Evolutionary conservation across 345 rosid species (phyloP).

Genomic region (Gossypium stocksii): DNA sequence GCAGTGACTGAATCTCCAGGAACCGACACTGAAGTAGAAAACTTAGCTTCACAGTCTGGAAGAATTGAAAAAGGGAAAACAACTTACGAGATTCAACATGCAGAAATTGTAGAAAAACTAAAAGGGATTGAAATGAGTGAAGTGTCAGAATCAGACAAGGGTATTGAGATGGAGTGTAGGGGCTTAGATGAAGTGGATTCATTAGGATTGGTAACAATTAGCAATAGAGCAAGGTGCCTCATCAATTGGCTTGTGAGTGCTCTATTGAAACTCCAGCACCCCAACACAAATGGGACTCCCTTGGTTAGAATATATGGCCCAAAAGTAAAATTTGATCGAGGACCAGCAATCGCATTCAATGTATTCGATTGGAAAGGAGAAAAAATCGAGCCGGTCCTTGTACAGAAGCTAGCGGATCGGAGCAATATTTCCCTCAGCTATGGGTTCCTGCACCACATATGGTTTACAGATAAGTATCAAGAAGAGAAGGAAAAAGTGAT

Average conservation of each 20-base stretch:
- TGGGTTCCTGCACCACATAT: slow-evolving; percentile 60
- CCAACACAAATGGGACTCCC: slow-evolving; percentile 41
- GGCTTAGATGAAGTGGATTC: slow-evolving; percentile 79
- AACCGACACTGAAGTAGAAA: slow-evolving; percentile 28
- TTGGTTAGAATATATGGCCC: slow-evolving; percentile 83
- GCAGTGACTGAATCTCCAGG: slow-evolving; percentile 35
- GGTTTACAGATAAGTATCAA: slow-evolving; percentile 55
- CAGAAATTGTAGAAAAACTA: slow-evolving; percentile 23
- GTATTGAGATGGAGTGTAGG: slow-evolving; percentile 33
- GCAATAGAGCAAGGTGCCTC: slow-evolving; percentile 73
- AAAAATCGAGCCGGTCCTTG: slow-evolving; percentile 67
- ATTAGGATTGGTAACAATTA: slow-evolving; percentile 53
- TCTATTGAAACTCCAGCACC: slow-evolving; percentile 71
- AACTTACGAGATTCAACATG: slow-evolving; percentile 24
- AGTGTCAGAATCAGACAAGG: slow-evolving; percentile 18
- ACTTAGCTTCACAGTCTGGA: slow-evolving; percentile 17
- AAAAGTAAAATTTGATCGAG: slow-evolving; percentile 71
- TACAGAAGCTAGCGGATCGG: slow-evolving; percentile 86
- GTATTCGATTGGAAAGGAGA: slow-evolving; percentile 80
- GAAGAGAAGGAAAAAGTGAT: slow-evolving; percentile 45
- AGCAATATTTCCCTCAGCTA: slow-evolving; percentile 65
- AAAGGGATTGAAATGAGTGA: slow-evolving; percentile 16
- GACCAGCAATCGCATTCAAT: slow-evolving; percentile 84
- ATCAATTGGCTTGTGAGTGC: slow-evolving; percentile 89
- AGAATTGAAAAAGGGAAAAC: slow-evolving; percentile 25